These are phyloP conservation scores for Trifolium dubium DNA, from an alignment of 306 rosid genomes.

Conservation along the genomic window DNA sequence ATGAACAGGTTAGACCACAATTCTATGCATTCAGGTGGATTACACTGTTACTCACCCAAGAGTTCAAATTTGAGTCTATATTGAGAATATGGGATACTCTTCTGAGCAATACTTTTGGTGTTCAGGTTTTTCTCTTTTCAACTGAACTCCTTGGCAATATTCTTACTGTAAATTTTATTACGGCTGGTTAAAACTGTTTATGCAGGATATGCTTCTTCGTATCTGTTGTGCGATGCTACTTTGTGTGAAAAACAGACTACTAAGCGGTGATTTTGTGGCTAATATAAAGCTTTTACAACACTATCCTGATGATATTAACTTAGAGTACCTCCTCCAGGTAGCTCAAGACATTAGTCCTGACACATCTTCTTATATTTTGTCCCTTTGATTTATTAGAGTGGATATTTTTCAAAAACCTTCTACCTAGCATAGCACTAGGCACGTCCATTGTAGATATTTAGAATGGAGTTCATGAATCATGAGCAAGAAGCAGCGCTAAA, in stretches of 20 bases:
- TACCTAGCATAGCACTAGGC: constrained; percentile 6
- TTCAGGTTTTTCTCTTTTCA: constrained; percentile 62
- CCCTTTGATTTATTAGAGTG: constrained; percentile 39
- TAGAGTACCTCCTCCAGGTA: constrained; percentile 74
- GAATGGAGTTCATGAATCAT: constrained; percentile 25
- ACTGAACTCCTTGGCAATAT: constrained; percentile 1
- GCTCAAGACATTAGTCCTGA: constrained; percentile 70
- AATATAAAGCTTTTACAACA: constrained; percentile 76
- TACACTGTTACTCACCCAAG: constrained; percentile 81
- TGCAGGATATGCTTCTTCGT: constrained; percentile 86
- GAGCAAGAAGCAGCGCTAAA: not conserved
- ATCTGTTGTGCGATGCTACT: constrained; percentile 84
- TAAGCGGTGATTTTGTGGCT: constrained; percentile 75
- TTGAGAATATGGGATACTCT: constrained; percentile 89
- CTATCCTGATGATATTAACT: constrained; percentile 66
- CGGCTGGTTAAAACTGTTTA: constrained; percentile 3
- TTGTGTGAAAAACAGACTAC: constrained; percentile 62
- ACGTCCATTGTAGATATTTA: constrained; percentile 1
- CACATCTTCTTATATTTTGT: constrained; percentile 58
- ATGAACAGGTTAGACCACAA: constrained; percentile 70
- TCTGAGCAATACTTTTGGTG: constrained; percentile 71
- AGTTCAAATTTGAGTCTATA: constrained; percentile 66
- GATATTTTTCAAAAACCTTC: constrained; percentile 24
- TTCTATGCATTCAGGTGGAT: constrained; percentile 90
- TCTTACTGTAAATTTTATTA: not conserved